Evolutionary conservation across 805 yeast species (phyloP).

Genomic region (Helenozyma rhizophorensis): DNA sequence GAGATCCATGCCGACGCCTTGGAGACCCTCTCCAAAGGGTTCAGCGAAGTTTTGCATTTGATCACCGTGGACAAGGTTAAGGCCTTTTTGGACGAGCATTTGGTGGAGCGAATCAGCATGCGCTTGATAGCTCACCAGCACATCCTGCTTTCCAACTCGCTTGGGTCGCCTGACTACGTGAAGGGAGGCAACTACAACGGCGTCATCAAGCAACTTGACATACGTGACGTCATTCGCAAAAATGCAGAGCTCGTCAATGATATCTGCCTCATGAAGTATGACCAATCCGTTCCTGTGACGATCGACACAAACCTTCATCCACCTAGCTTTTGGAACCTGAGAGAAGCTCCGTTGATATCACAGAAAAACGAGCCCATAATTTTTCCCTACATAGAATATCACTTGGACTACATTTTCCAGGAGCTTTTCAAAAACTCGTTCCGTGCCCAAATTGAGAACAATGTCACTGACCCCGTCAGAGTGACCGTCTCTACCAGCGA

Average conservation of each 20-base stretch:
- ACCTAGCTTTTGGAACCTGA: slow-evolving; percentile 24
- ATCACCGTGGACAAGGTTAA: slow-evolving; percentile 49
- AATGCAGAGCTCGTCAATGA: slow-evolving; percentile 78
- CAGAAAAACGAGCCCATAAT: slow-evolving; percentile 49
- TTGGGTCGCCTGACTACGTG: slow-evolving; percentile 39
- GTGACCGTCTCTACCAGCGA: slow-evolving; percentile 35
- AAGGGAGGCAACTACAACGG: slow-evolving; percentile 54
- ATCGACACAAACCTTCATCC: slow-evolving; percentile 43
- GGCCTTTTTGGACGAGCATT: slow-evolving; percentile 66
- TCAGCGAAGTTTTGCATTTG: slow-evolving; percentile 56
- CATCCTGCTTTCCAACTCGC: slow-evolving; percentile 49
- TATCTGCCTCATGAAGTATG: slow-evolving; percentile 78
- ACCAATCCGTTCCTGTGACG: slow-evolving; percentile 58
- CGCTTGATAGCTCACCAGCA: slow-evolving; percentile 85
- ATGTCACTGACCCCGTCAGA: slow-evolving; percentile 34
- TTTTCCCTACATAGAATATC: slow-evolving; percentile 83
- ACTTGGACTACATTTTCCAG: slow-evolving; percentile 80
- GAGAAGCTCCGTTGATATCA: slow-evolving; percentile 29
- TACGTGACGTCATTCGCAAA: slow-evolving; percentile 57
- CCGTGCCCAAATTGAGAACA: slow-evolving; percentile 80
- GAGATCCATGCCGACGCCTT: slow-evolving; percentile 82
- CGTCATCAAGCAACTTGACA: slow-evolving; percentile 61
- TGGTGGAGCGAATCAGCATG: slow-evolving; percentile 82
- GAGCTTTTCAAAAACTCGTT: slow-evolving; percentile 86
- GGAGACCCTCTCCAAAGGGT: slow-evolving; percentile 77